Evolutionary conservation across 139 green algal species (phyloP), one percentile per base, ranked within the genome.

Genomic region (Limnomonas spitsbergensis): DNA sequence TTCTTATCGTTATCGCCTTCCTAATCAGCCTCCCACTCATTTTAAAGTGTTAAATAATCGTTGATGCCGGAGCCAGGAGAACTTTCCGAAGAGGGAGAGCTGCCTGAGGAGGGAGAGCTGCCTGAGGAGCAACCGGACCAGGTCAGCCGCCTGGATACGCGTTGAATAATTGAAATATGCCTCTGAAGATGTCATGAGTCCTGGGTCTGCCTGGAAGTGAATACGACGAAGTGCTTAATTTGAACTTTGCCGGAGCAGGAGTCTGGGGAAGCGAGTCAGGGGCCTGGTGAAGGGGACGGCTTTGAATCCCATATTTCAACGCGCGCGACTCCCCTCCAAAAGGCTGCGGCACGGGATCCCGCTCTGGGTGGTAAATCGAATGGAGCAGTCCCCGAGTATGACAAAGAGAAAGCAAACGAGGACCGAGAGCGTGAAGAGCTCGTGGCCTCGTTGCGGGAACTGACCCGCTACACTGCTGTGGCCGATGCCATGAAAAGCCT

Each of bases 361-460:
- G 4, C 56, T 24, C 4, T 4, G 56, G 20, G 4, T 69, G 14
- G 56, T 32, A 14, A 27, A n/a, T n/a, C 26, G 6, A 69, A 14
- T 34, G n/a, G 20, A 35, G 67, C 67, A 54, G 6, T 54, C 7
- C 42, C 42, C 4, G 20, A 68, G 2, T 39, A 68, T 61, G 72
- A 39, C 32, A 31, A 3, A 6, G 32, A 67, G 40, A 77, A 38
- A 70, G 20, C 40, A 40, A 39, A 4, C n/a, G 75, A 77, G 29
- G 82, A 87, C 4, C 54, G 81, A 0, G 86, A 90, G 75, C 76
- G 53, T 40, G 80, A 85, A 20, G 82, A 90, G 78, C 77, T 88
- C n/a, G 27, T 34, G 6, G 47, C 74, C 9, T 35, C 79, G 67
- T 72, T 90, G 52, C 75, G 79, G 0, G 79, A 85, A 40, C 79